A percentile compares a stretch with the other conserved stretches of the same genome.
These are phyloP conservation scores for Diutina mesorugosa DNA, from an alignment of 1,139 yeast genomes.

Conservation along the genomic window DNA sequence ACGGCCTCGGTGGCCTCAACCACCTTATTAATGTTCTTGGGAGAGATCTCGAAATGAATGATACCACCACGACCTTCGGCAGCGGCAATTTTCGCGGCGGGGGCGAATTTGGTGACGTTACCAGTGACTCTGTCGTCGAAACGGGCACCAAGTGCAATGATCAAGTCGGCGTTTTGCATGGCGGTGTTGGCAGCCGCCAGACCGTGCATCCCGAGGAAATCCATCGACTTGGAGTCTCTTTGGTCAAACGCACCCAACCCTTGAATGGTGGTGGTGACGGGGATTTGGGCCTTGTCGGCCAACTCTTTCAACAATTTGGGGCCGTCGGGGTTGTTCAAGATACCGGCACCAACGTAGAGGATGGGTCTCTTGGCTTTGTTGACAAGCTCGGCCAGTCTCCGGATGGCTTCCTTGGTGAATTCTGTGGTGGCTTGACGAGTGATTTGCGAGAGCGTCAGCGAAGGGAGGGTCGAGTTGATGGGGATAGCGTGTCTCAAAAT, in stretches of 20 bases:
- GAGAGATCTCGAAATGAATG: slow-evolving; percentile 87
- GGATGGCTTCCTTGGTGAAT: slow-evolving; percentile 63
- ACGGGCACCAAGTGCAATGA: slow-evolving; percentile 91
- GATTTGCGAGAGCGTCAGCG: slow-evolving; percentile 59
- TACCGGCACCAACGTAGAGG: slow-evolving; percentile 87
- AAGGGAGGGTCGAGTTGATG: slow-evolving; percentile 71
- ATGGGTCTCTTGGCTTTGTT: slow-evolving; percentile 81
- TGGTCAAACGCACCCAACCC: slow-evolving; percentile 94
- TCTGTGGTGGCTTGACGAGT: slow-evolving; percentile 65
- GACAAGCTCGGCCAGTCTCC: slow-evolving; percentile 64
- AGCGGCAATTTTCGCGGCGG: slow-evolving; percentile 84
- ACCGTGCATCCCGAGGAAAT: slow-evolving; percentile 98
- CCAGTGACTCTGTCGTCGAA: slow-evolving; percentile 98
- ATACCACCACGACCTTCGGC: slow-evolving; percentile 87
- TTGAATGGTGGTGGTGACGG: slow-evolving; percentile 91
- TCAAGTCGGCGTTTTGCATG: slow-evolving; percentile 84
- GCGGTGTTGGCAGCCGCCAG: slow-evolving; percentile 90
- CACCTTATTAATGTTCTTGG: slow-evolving; percentile 94
- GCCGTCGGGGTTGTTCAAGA: slow-evolving; percentile 69
- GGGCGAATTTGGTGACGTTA: slow-evolving; percentile 78
- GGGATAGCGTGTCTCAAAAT: slow-evolving; percentile 82
- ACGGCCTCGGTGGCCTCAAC: slow-evolving; percentile 95
- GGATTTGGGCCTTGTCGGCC: slow-evolving; percentile 82
- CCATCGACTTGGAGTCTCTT: slow-evolving; percentile 77
- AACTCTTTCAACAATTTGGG: slow-evolving; percentile 70